Base-by-base conservation (phyloP, 2,329 filamentous ascomycete genomes). In the Claviceps spartinae region DNA sequence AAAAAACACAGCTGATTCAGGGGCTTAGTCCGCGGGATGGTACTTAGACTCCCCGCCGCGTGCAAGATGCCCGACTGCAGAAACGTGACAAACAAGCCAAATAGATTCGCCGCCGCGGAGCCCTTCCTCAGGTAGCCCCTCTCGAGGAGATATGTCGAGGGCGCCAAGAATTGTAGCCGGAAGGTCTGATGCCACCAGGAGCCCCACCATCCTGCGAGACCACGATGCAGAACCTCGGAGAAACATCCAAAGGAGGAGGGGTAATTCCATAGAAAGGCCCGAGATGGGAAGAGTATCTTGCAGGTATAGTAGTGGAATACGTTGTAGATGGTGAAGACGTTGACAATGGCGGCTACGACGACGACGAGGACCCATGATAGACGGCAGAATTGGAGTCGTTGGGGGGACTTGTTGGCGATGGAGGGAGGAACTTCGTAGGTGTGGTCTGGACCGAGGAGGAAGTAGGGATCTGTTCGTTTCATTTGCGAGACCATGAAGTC, bases 131-230 rank as follows among this genome's bases (percentile, higher is more conserved):
- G 48, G 58, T 72, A 63, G 18, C 73, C 67, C 42, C 55, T 50
- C 55, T 64, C 57, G 8, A 66, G 63, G 52, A 84, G 59, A 60
- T 71, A 78, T 2, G 65, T 66, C 0, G 75, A 69, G 0, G 84
- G 83, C 4, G 81, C 76, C 41, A 78, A 68, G 61, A 91, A 89
- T 2, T 79, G 81, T 52, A 81, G 76, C 1, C 89, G 84, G 69
- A 95, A 94, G 2, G 84, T 83, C 67, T 96, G 90, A 65, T 97
- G 91, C 91, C 91, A 96, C 76, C 82, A 91, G 22, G 73, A 74
- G 45, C 86, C 83, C 91, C 91, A 97, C 68, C 84, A 85, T 1
- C 89, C 90, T 1, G 78, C 75, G 2, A 96, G 72, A 0, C 91
- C 90, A 54, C 79, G 73, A 55, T 88, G 79, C 11, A 83, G 67